Evolutionary conservation across 2,329 filamentous ascomycete genomes (phyloP).

Genomic region (Dissoconium aciculare): DNA sequence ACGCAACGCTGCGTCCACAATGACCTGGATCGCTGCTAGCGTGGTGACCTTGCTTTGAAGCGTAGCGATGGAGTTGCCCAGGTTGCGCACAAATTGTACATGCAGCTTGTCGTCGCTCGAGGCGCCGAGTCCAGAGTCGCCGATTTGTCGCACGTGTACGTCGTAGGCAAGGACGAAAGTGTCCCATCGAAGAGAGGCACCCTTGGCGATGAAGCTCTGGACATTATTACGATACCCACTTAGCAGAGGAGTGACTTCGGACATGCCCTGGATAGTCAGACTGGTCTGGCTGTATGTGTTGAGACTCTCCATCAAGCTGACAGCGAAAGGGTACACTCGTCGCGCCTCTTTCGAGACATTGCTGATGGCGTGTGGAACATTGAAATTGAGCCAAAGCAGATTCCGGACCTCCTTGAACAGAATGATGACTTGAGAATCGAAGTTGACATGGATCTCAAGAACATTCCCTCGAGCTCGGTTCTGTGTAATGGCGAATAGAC

Average conservation of each 20-base stretch:
- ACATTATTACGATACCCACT: slow-evolving; percentile 88
- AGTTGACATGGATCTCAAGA: slow-evolving; percentile 84
- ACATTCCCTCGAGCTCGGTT: slow-evolving; percentile 83
- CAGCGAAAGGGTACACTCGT: slow-evolving; percentile 91
- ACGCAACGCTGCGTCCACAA: slow-evolving; percentile 61
- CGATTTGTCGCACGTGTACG: slow-evolving; percentile 56
- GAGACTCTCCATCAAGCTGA: slow-evolving; percentile 98
- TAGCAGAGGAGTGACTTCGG: slow-evolving; percentile 71
- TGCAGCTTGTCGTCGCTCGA: slow-evolving; percentile 37
- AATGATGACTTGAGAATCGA: slow-evolving; percentile 91
- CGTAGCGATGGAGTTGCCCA: slow-evolving; percentile 71
- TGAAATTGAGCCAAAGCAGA: slow-evolving; percentile 84
- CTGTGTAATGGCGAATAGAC: slow-evolving; percentile 76
- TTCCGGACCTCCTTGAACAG: slow-evolving; percentile 98
- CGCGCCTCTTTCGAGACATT: slow-evolving; percentile 98
- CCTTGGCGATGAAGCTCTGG: slow-evolving; percentile 67
- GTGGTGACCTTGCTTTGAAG: slow-evolving; percentile 77
- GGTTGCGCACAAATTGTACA: slow-evolving; percentile 89
- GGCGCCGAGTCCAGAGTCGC: slow-evolving; percentile 15
- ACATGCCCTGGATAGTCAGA: slow-evolving; percentile 70
- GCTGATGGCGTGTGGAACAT: slow-evolving; percentile 84
- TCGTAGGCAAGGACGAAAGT: slow-evolving; percentile 97
- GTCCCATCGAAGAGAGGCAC: slow-evolving; percentile 86
- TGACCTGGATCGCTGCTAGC: slow-evolving; percentile 64
- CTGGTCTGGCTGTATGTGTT: slow-evolving; percentile 80